A percentile compares a stretch with the other conserved stretches of the same genome.
phyloP scores from a whole-genome alignment of 768 basidiomycete species.

The Sistotremastrum niveocremeum region DNA sequence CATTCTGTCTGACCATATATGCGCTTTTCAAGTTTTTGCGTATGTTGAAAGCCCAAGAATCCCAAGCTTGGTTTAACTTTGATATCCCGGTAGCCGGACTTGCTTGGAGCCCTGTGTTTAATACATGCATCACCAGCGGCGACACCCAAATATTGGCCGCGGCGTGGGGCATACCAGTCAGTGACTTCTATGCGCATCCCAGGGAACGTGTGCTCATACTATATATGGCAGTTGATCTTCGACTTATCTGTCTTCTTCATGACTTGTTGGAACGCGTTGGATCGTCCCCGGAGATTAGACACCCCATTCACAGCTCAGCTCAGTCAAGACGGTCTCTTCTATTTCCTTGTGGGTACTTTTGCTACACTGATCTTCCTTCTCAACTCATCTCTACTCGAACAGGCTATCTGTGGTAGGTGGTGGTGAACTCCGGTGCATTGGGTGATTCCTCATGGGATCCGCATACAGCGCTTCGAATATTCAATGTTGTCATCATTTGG shows the following conservation, averaged over 20 bases:
- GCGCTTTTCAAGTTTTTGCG: too few species aligned
- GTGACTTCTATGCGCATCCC: neutral
- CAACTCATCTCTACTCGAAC: neutral
- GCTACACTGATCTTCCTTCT: neutral
- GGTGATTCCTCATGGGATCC: neutral
- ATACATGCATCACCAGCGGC: neutral
- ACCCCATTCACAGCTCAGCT: neutral
- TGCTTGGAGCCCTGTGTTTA: neutral
- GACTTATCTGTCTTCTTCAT: neutral
- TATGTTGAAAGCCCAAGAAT: too few species aligned
- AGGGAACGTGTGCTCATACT: neutral
- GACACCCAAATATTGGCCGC: neutral
- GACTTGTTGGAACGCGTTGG: constrained; percentile 2
- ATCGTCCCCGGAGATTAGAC: neutral
- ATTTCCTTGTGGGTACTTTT: neutral
- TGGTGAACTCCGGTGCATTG: neutral
- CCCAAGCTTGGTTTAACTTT: too few species aligned
- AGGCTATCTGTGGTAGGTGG: neutral
- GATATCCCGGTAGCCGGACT: neutral
- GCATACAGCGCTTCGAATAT: neutral
- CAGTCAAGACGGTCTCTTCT: constrained; percentile 1
- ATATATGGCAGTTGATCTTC: neutral
- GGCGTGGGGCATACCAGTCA: constrained; percentile 1
- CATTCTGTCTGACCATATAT: too few species aligned
- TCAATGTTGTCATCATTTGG: neutral